phyloP scores from a whole-genome alignment of 495 filamentous ascomycete genomes.

The Choiromyces venosus region DNA sequence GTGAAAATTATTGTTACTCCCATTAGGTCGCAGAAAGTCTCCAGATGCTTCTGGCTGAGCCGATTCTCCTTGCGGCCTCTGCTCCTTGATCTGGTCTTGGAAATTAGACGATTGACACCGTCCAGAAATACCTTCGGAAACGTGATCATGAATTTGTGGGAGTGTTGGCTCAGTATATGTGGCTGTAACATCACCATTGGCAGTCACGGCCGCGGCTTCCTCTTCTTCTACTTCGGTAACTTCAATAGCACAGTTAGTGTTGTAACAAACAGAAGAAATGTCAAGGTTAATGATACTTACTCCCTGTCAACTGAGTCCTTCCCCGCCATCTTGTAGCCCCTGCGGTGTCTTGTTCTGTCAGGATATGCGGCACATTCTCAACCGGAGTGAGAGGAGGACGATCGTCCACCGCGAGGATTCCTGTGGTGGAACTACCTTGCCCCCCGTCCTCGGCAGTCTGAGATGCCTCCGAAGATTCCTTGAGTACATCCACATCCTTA shows the following conservation, averaged over 20 bases:
- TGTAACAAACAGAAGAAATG: neutral
- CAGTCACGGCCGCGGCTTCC: neutral
- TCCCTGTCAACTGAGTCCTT: conserved; percentile 27
- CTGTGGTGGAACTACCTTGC: neutral
- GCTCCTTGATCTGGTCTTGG: neutral
- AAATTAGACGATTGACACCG: neutral
- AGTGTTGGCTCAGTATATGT: neutral
- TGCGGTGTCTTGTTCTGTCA: conserved; percentile 22
- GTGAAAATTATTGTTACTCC: neutral
- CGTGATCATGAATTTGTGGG: neutral
- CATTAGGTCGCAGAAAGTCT: neutral
- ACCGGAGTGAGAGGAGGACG: neutral
- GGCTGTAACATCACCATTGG: neutral
- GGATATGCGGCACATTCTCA: neutral
- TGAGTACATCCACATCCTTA: neutral
- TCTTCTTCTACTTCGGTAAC: conserved; percentile 28
- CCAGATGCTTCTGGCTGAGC: neutral
- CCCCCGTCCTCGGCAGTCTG: neutral
- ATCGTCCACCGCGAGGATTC: neutral
- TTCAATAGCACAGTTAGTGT: conserved; percentile 15
- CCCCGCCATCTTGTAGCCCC: conserved; percentile 29
- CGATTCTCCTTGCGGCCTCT: neutral
- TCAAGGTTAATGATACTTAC: conserved; percentile 14
- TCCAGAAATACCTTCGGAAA: neutral
- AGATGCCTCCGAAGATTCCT: neutral